Percentiles rank a stretch among this genome's conserved stretches.
phyloP scores from a whole-genome alignment of 805 yeast genomes.

The Pichia scutulata region DNA sequence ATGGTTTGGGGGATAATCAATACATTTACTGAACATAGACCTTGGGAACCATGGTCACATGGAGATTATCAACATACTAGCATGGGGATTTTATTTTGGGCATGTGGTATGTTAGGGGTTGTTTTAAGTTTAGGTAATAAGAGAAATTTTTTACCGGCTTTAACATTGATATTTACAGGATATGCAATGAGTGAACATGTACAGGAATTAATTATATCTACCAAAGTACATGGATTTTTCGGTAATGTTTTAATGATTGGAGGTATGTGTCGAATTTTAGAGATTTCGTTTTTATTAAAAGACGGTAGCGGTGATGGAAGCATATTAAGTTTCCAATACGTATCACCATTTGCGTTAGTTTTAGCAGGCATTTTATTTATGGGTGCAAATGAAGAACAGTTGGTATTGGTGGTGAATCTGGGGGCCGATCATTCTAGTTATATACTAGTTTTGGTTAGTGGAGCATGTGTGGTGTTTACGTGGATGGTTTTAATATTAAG shows the following conservation, averaged over 20 bases:
- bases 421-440: conserved; percentile 86
- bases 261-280: conserved; percentile 69
- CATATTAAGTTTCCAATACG: conserved; percentile 68
- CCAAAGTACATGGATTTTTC: conserved; percentile 82
- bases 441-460: conserved; percentile 59
- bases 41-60: conserved; percentile 88
- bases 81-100: conserved; percentile 97
- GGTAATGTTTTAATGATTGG: conserved; percentile 76
- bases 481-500: conserved; percentile 57
- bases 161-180: conserved; percentile 81
- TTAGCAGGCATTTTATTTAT: conserved; percentile 77
- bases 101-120: conserved; percentile 83
- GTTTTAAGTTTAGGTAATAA: conserved; percentile 60
- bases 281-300: conserved; percentile 65
- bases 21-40: conserved; percentile 90
- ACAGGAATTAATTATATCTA: conserved; percentile 68
- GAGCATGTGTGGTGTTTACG: conserved; percentile 63
- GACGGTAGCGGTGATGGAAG: conserved; percentile 47
- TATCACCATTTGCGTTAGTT: conserved; percentile 76
- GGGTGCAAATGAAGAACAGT: conserved; percentile 91
- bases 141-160: conserved; percentile 72
- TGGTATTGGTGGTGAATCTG: conserved; percentile 57
- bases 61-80: conserved; percentile 94
- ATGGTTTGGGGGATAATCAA: conserved; percentile 88
- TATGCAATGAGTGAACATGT: conserved; percentile 91